Percentiles rank a stretch among this genome's conserved stretches.
phyloP scores from a whole-genome alignment of 306 rosid species.

The Dryas octopetala region DNA sequence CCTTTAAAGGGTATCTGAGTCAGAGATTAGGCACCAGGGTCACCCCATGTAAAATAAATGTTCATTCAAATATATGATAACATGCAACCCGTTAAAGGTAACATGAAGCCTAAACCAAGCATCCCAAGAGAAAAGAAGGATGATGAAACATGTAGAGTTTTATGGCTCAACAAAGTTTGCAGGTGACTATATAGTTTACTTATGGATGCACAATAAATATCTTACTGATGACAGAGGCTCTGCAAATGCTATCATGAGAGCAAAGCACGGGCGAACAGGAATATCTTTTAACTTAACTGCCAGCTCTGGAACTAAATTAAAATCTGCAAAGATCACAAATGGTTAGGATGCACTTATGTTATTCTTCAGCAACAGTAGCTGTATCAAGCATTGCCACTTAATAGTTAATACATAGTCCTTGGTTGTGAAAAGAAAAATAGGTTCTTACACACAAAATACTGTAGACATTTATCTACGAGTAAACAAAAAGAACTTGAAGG shows the following conservation, averaged over 20 bases:
- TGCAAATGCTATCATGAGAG: conserved; percentile 83
- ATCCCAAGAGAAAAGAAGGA: conserved; percentile 13
- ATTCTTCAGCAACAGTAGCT: conserved; percentile 11
- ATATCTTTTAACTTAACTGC: conserved; percentile 59
- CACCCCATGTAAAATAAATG: conserved; percentile 8
- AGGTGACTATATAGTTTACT: conserved; percentile 11
- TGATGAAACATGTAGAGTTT: conserved; percentile 15
- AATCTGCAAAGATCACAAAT: conserved; percentile 47
- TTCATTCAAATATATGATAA: background rate
- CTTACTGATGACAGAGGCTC: conserved; percentile 79
- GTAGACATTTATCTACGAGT: background rate
- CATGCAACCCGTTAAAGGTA: conserved; percentile 3
- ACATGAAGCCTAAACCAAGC: conserved; percentile 19
- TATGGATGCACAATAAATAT: conserved; percentile 27
- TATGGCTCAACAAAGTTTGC: conserved; percentile 15
- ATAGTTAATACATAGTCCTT: background rate
- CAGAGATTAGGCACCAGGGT: conserved; percentile 31
- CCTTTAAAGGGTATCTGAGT: conserved; percentile 73
- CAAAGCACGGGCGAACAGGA: conserved; percentile 73
- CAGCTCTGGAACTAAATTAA: conserved; percentile 59
- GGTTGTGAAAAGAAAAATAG: background rate
- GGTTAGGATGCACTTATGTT: conserved; percentile 17
- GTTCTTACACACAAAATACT: background rate
- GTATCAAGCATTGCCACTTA: background rate
- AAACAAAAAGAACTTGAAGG: conserved; percentile 10